Base-by-base conservation (phyloP, 805 yeast species). In the Hanseniaspora vineae region DNA sequence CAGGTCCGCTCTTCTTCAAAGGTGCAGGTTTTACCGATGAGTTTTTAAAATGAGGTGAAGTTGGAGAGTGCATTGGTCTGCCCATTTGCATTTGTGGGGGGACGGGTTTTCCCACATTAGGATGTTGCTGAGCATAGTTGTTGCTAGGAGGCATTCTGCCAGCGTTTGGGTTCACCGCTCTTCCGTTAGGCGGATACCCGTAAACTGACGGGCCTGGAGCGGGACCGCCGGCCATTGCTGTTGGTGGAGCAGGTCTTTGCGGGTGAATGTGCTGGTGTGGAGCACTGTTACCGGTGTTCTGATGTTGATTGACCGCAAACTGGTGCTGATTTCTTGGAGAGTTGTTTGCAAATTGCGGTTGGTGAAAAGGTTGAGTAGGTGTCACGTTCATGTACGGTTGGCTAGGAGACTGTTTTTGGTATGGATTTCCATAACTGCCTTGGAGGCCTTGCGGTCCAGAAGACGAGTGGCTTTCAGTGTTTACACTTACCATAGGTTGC, bases 361-460 rank as follows among this genome's bases (percentile, higher is more conserved):
- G 49, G 13, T 46, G 47, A 11, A 49, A 54, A 2, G 48, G 53
- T 11, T 44, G 48, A n/a, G 47, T 33, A 51, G 54, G 17, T 49
- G 57, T 19, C 35, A 45, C 39, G 18, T 44, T 18, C 42, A 47
- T 47, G 29, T 11, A 18, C 31, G 29, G 31, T 31, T 18, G n/a
- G 19, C 13, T 19, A 17, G 31, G 4, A 18, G 45, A 23, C 9
- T 45, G 15, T 42, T 31, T 18, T 31, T 20, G 45, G 19, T 23
- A 23, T 13, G 39, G 35, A 4, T 32, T 44, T 12, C 33, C 20
- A 19, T 40, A 20, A 12, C 39, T 15, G 20, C 37, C 39, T 32
- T 44, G 46, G 14, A 10, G 12, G 3, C 11, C 37, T 23, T 23
- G 29, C 29, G 29, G 29, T 23, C 29, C 29, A 23, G 29, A 8